Conservation (phyloP, 768 basidiomycete species). For the Hirschioporus abietinus region DNA sequence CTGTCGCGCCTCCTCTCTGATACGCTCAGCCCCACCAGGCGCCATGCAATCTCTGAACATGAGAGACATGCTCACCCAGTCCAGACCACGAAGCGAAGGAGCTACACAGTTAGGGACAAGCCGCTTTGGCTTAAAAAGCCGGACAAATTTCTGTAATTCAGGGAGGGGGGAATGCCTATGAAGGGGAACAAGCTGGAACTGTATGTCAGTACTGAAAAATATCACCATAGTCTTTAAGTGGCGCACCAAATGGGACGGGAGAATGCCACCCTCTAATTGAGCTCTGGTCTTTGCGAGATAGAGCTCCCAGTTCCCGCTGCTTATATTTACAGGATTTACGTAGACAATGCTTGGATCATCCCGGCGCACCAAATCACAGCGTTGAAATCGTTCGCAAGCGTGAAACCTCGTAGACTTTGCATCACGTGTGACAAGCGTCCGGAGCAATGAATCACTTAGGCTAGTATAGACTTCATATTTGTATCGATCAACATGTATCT, state of each 20-base stretch:
- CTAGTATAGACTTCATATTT: slow-evolving; percentile 64
- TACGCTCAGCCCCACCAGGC: slow-evolving; percentile 20
- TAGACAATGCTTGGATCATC: slow-evolving; percentile 64
- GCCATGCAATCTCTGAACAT: slow-evolving; percentile 62
- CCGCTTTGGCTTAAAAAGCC: slow-evolving; percentile 70
- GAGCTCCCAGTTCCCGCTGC: slow-evolving; percentile 49
- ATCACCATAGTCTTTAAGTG: neutral
- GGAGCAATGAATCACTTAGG: slow-evolving; percentile 56
- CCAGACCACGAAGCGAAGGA: slow-evolving; percentile 46
- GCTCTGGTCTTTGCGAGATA: slow-evolving; percentile 38
- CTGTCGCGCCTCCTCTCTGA: slow-evolving; percentile 20
- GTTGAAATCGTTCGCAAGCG: slow-evolving; percentile 82
- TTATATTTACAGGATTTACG: slow-evolving; percentile 77
- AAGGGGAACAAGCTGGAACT: slow-evolving; percentile 70
- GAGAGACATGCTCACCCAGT: slow-evolving; percentile 66
- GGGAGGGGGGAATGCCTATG: slow-evolving; percentile 84
- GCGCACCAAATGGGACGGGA: slow-evolving; percentile 57
- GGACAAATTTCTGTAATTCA: slow-evolving; percentile 77
- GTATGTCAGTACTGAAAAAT: slow-evolving; percentile 1
- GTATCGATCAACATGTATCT: slow-evolving; percentile 92
- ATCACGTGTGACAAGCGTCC: slow-evolving; percentile 55
- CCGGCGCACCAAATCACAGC: slow-evolving; percentile 52
- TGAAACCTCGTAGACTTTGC: slow-evolving; percentile 73
- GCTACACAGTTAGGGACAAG: slow-evolving; percentile 78
- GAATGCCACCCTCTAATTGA: slow-evolving; percentile 38